phyloP scores from a whole-genome alignment of 2,329 filamentous ascomycete genomes.

The Alternaria brassicicola region DNA sequence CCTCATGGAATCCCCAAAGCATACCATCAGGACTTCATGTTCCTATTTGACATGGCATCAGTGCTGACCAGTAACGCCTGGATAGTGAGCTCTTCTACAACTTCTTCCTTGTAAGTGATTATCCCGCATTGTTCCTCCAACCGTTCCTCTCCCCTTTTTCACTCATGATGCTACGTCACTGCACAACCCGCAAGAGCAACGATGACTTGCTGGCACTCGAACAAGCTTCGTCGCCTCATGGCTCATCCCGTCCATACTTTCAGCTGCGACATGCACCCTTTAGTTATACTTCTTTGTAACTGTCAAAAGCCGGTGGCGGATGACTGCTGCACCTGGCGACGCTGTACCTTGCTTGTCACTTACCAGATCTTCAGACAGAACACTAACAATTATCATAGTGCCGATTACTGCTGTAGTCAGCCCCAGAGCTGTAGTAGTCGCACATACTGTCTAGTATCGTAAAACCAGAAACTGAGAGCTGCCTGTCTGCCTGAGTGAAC shows the following conservation, averaged over 20 bases:
- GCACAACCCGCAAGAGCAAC: background rate
- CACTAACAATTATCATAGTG: background rate
- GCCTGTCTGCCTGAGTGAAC: background rate
- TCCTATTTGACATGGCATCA: background rate
- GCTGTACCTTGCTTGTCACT: background rate
- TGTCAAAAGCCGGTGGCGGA: background rate
- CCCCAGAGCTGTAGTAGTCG: background rate
- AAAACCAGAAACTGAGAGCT: background rate
- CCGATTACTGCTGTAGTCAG: background rate
- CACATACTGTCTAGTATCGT: background rate
- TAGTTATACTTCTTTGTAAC: background rate
- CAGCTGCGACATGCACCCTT: background rate
- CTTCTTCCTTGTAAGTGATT: background rate
- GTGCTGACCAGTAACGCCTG: background rate
- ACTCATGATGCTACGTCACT: conserved; percentile 11
- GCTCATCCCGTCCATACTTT: background rate
- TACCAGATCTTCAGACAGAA: background rate
- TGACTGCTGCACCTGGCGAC: background rate
- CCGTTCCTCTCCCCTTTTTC: background rate
- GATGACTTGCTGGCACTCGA: background rate
- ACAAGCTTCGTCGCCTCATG: background rate
- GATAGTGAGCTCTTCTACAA: background rate
- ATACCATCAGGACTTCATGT: background rate
- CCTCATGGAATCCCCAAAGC: background rate
- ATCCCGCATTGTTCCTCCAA: background rate